Conservation (phyloP, 352 stramenopile genomes). For the Thalassiosira livingstoniorum region DNA sequence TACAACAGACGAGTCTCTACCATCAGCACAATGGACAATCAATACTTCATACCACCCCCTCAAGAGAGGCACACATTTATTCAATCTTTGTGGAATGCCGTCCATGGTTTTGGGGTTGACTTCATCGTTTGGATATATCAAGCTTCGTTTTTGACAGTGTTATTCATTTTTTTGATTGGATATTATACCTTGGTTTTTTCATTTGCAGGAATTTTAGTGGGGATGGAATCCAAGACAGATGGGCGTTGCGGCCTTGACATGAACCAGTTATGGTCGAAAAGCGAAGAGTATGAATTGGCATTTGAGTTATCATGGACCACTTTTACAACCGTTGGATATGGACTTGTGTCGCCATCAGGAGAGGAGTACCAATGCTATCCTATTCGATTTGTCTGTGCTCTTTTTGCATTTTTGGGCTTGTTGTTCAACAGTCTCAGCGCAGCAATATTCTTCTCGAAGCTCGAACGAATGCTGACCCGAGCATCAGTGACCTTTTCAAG, state of each 20-base stretch:
- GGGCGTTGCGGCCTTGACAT: conserved; percentile 26
- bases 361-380: conserved; percentile 32
- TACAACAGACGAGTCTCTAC: no score
- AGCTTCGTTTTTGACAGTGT: conserved; percentile 29
- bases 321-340: conserved; percentile 47
- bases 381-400: conserved; percentile 28
- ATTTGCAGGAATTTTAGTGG: conserved; percentile 29
- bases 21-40: conserved; percentile 37
- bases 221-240: conserved; percentile 25
- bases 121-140: conserved; percentile 48
- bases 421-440: conserved; percentile 39
- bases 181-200: conserved; percentile 43
- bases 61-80: conserved; percentile 24
- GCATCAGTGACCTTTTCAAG: conserved; percentile 36
- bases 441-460: conserved; percentile 45
- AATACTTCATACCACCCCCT: conserved; percentile 36
- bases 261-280: conserved; percentile 5
- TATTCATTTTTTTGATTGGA: conserved; percentile 12
- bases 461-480: conserved; percentile 39
- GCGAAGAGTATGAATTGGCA: conserved; percentile 28
- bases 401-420: conserved; percentile 44
- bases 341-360: conserved; percentile 22
- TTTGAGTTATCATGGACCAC: conserved; percentile 50
- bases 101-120: conserved; percentile 25
- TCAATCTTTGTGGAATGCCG: conserved; percentile 6